These are phyloP conservation scores for Cryptococcus sp. DNA, from an alignment of 1,284 basidiomycete genomes.

Conservation along the genomic window DNA sequence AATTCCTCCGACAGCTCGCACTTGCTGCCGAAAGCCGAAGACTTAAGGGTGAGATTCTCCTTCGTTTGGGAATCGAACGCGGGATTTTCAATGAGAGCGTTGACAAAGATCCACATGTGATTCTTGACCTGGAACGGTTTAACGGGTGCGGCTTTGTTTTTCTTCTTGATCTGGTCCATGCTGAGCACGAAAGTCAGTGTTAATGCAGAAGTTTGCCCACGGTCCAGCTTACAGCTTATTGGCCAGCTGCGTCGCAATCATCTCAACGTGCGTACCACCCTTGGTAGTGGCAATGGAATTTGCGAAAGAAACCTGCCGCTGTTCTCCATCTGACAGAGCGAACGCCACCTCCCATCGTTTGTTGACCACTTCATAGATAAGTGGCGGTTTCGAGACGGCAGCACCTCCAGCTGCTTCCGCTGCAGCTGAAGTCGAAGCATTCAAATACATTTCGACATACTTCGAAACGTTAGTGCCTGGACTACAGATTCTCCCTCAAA, in stretches of 20 bases:
- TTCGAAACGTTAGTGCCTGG: conserved; percentile 9
- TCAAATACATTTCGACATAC: conserved; percentile 94
- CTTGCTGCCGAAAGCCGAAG: conserved; percentile 85
- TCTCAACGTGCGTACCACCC: conserved; percentile 91
- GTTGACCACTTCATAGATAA: conserved; percentile 74
- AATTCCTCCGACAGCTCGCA: conserved; percentile 91
- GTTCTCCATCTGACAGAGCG: conserved; percentile 80
- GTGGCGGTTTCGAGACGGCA: conserved; percentile 68
- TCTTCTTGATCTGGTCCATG: conserved; percentile 82
- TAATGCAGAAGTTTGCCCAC: background rate
- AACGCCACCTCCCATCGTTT: conserved; percentile 95
- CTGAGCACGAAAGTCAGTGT: conserved; percentile 34
- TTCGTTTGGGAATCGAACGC: conserved; percentile 99
- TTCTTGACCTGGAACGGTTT: conserved; percentile 93
- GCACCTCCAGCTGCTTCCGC: conserved; percentile 72
- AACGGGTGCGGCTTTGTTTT: conserved; percentile 92
- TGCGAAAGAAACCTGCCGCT: conserved; percentile 94
- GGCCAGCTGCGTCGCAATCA: conserved; percentile 85
- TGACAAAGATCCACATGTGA: conserved; percentile 99
- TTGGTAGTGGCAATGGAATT: conserved; percentile 98
- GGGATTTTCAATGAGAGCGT: conserved; percentile 94
- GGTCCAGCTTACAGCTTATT: conserved; percentile 61
- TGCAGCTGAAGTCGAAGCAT: conserved; percentile 58
- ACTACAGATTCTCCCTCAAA: background rate
- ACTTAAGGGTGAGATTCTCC: conserved; percentile 86